Conservation (phyloP, 2,329 filamentous ascomycete species). For the Amesomyces nigricolor region DNA sequence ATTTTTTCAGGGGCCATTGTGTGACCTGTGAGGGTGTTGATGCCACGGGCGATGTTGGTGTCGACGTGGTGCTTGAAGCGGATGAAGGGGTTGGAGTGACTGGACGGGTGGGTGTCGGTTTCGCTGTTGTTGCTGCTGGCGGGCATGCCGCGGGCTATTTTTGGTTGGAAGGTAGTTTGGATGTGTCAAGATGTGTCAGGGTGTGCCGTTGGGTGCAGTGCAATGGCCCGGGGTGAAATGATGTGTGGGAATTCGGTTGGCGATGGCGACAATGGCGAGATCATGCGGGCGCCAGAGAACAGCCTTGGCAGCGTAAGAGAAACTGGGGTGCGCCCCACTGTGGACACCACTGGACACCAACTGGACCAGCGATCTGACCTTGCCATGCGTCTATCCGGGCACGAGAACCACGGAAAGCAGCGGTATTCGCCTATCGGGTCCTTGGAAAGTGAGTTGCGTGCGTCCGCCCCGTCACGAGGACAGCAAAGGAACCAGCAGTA, state of each 20-base stretch:
- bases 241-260: neutral
- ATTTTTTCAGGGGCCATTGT: neutral
- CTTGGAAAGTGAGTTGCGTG: neutral
- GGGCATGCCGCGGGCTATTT: too few species aligned
- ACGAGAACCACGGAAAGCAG: constrained; percentile 3
- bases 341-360: neutral
- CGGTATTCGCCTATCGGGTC: constrained; percentile 8
- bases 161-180: too few species aligned
- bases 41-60: constrained; percentile 11
- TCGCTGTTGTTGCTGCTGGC: neutral
- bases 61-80: constrained; percentile 20
- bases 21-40: constrained; percentile 7
- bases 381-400: neutral
- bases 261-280: neutral
- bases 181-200: too few species aligned
- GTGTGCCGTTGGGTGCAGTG: neutral
- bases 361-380: too few species aligned
- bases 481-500: neutral
- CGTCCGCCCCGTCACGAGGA: constrained; percentile 8
- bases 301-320: neutral
- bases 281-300: too few species aligned
- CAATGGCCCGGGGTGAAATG: neutral
- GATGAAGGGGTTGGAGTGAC: constrained; percentile 12
- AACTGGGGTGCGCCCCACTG: neutral
- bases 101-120: neutral